Evolutionary conservation across 2,329 filamentous ascomycete genomes (phyloP).

Genomic region (Colletotrichum sidae): DNA sequence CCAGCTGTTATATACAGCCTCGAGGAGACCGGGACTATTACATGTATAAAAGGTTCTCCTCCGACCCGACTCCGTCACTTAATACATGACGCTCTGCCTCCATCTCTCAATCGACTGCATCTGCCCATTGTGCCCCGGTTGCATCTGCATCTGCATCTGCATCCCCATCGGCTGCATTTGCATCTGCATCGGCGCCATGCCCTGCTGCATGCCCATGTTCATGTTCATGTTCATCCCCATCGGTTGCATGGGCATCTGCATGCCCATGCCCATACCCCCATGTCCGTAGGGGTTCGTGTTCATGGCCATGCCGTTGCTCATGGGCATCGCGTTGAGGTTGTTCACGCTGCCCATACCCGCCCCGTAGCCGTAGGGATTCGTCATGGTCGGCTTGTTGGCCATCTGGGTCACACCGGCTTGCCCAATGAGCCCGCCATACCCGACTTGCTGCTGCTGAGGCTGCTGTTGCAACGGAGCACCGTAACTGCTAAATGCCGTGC

Average conservation of each 20-base stretch:
- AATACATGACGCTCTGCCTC: conserved; percentile 52
- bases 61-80: not conserved
- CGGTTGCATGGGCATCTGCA: conserved; percentile 39
- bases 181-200: conserved; percentile 40
- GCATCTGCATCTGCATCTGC: conserved; percentile 34
- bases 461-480: conserved; percentile 39
- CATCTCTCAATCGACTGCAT: conserved; percentile 48
- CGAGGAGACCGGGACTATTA: not conserved
- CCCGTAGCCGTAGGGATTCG: conserved; percentile 26
- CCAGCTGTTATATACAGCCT: too few species aligned
- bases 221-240: conserved; percentile 34
- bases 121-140: conserved; percentile 23
- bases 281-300: conserved; percentile 39
- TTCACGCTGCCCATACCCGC: conserved; percentile 37
- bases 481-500: conserved; percentile 46
- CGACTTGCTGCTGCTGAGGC: conserved; percentile 11
- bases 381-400: conserved; percentile 20
- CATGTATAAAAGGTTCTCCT: not conserved
- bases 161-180: conserved; percentile 38
- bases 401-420: conserved; percentile 26
- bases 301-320: conserved; percentile 42
- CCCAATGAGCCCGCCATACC: conserved; percentile 38
- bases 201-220: conserved; percentile 35
- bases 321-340: conserved; percentile 39
- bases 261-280: conserved; percentile 27